These are phyloP conservation scores for Marchantia paleacea DNA, from an alignment of 225 moss, liverwort and hornwort species.

Conservation along the genomic window DNA sequence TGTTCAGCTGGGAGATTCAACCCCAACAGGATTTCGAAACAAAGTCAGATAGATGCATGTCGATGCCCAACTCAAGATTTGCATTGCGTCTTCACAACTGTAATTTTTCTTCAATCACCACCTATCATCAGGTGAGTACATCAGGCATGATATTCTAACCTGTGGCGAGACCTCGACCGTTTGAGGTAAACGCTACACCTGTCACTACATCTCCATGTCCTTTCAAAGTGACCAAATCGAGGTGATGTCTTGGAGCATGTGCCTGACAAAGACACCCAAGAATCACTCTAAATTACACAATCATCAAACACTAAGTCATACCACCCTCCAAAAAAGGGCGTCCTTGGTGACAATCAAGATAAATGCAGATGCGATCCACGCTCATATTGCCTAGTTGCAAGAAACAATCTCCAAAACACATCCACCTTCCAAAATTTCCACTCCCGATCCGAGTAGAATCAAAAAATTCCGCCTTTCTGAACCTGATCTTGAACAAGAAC, in stretches of 20 bases:
- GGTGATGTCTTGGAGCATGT: conserved; percentile 71
- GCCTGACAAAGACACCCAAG: conserved; percentile 41
- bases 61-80: background rate
- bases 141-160: conserved; percentile 38
- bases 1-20: background rate
- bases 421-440: background rate
- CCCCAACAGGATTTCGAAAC: background rate
- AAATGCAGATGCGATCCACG: background rate
- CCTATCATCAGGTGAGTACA: background rate
- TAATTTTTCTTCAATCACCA: background rate
- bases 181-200: conserved; percentile 71
- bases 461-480: background rate
- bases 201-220: conserved; percentile 91
- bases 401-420: background rate
- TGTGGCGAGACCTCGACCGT: conserved; percentile 92
- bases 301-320: background rate
- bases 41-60: background rate
- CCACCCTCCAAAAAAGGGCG: background rate
- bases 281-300: background rate
- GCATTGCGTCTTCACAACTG: background rate
- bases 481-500: background rate
- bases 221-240: conserved; percentile 90
- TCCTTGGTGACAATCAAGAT: too few species aligned
- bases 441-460: background rate
- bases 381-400: background rate